A percentile compares a stretch with the other conserved stretches of the same genome.
phyloP scores from a whole-genome alignment of 2,329 filamentous ascomycete species.

The Fusarium caatingaense region DNA sequence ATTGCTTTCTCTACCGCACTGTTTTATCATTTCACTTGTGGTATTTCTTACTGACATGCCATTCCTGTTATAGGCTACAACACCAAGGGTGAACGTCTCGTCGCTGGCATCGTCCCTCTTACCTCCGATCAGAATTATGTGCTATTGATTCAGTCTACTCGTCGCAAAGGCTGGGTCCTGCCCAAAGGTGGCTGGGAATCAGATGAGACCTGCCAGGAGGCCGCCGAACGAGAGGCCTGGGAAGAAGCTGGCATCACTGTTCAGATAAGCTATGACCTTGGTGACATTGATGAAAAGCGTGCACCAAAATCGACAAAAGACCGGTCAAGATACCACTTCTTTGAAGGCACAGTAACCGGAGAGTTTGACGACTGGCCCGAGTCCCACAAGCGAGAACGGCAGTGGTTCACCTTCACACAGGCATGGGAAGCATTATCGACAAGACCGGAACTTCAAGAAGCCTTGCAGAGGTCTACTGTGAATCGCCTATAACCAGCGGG shows the following conservation, averaged over 20 bases:
- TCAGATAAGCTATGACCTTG: slow-evolving; percentile 85
- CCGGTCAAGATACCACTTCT: slow-evolving; percentile 78
- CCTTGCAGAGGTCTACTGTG: slow-evolving; percentile 83
- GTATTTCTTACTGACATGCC: slow-evolving; percentile 33
- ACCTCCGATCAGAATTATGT: slow-evolving; percentile 88
- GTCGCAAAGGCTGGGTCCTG: slow-evolving; percentile 93
- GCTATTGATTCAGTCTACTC: slow-evolving; percentile 91
- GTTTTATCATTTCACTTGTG: slow-evolving; percentile 8
- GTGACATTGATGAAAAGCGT: slow-evolving; percentile 85
- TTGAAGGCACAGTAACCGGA: slow-evolving; percentile 86
- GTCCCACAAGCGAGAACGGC: slow-evolving; percentile 86
- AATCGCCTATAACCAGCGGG: slow-evolving; percentile 52
- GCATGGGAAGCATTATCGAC: slow-evolving; percentile 81
- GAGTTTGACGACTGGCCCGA: slow-evolving; percentile 94
- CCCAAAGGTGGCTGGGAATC: slow-evolving; percentile 98
- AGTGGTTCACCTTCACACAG: slow-evolving; percentile 88
- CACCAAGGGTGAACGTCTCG: slow-evolving; percentile 89
- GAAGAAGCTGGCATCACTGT: slow-evolving; percentile 95
- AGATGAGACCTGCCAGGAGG: slow-evolving; percentile 87
- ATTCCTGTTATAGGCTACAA: slow-evolving; percentile 78
- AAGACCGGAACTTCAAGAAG: slow-evolving; percentile 89
- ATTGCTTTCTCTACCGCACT: background rate
- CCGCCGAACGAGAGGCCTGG: slow-evolving; percentile 93
- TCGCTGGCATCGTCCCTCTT: slow-evolving; percentile 92
- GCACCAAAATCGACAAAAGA: slow-evolving; percentile 78